These are phyloP conservation scores for Ensete ventricosum DNA, from an alignment of 176 grass and related monocot species.

Conservation along the genomic window DNA sequence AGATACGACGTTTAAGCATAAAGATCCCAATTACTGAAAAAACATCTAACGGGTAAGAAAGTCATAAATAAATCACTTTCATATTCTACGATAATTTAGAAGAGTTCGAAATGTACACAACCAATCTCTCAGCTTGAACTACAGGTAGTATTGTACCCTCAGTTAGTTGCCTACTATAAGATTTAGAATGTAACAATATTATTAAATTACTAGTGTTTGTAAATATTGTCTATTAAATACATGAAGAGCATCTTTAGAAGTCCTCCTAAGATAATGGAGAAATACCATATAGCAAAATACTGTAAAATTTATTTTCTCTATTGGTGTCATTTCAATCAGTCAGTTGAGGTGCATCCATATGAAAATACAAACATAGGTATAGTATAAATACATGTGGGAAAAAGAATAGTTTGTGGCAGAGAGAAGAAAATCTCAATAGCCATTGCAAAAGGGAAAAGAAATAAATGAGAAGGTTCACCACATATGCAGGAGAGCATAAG, in stretches of 20 bases:
- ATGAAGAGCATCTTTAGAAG: not conserved
- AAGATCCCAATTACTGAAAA: not conserved
- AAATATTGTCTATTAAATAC: not conserved
- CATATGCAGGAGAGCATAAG: not conserved
- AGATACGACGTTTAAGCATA: not conserved
- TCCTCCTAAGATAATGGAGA: not conserved
- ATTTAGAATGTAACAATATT: not conserved
- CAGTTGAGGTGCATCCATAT: not conserved
- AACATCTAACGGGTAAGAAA: not conserved
- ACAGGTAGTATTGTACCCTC: not conserved
- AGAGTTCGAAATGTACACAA: not conserved
- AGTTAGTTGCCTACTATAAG: not conserved
- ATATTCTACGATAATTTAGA: not conserved
- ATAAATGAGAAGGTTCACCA: not conserved
- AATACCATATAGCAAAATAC: not conserved
- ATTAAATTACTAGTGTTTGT: not conserved
- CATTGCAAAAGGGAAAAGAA: slow-evolving; percentile 11
- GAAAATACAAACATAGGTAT: not conserved
- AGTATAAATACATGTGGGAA: not conserved
- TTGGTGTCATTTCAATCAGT: not conserved
- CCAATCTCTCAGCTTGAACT: not conserved
- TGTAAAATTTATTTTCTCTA: not conserved
- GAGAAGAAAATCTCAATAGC: not conserved
- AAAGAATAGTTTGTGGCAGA: not conserved
- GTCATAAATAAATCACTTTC: not conserved